Evolutionary conservation across 2,329 filamentous ascomycete species (phyloP).

Genomic region (Juglanconis sp.): DNA sequence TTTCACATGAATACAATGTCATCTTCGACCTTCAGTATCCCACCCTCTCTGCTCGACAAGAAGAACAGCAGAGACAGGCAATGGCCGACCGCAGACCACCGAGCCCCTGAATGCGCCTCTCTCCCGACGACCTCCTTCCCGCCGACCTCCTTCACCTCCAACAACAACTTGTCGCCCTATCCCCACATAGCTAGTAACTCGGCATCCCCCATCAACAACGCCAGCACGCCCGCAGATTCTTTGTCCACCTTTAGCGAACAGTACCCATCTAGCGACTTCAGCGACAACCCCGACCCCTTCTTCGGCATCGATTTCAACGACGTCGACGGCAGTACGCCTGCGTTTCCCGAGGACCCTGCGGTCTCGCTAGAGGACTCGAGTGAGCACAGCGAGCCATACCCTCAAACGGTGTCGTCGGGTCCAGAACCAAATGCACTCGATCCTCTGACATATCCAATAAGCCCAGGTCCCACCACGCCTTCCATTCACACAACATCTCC

Average conservation of each 20-base stretch:
- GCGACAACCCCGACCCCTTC: conserved; percentile 47
- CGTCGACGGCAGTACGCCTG: conserved; percentile 38
- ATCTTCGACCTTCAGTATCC: conserved; percentile 15
- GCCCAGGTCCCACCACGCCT: conserved; percentile 47
- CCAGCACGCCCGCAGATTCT: conserved; percentile 49
- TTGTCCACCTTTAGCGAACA: conserved; percentile 41
- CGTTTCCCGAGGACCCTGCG: conserved; percentile 40
- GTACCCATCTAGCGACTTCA: conserved; percentile 48
- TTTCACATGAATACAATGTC: conserved; percentile 23
- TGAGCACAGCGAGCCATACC: conserved; percentile 7
- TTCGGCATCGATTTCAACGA: conserved; percentile 47
- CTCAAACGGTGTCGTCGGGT: conserved; percentile 3
- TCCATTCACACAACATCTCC: conserved; percentile 46
- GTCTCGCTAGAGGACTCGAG: conserved; percentile 13
- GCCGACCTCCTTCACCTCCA: conserved; percentile 33
- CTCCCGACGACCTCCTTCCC: conserved; percentile 22
- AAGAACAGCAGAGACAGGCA: conserved; percentile 11
- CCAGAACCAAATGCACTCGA: conserved; percentile 21
- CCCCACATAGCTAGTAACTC: conserved; percentile 38
- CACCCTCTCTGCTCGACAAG: conserved; percentile 18
- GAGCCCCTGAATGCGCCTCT: conserved; percentile 7
- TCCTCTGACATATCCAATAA: conserved; percentile 41
- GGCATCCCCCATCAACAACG: conserved; percentile 36
- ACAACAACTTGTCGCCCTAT: conserved; percentile 40
- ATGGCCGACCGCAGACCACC: conserved; percentile 8